Evolutionary conservation across 1,284 basidiomycete species (phyloP), one percentile per base, ranked within the genome.

Genomic region (Puccinia coronata): DNA sequence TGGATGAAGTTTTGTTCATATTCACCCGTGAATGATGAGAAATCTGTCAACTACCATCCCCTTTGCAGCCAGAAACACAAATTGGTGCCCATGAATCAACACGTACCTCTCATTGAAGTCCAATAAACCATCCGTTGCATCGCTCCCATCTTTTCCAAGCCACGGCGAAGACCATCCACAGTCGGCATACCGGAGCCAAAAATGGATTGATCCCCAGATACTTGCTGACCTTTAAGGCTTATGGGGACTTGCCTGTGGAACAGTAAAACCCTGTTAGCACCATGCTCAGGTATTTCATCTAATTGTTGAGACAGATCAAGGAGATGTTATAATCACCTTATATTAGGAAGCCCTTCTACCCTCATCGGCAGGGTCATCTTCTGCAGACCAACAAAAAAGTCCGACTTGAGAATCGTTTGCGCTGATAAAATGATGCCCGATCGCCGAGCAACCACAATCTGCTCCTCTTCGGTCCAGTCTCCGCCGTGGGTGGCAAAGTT

Each of bases 371-470:
- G 88, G 16, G 93, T 93, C 91, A 96, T 94, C 88, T 97, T 97
- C 87, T 98, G 96, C 70, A 98, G 39, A 47, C 80, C 80, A 47
- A 75, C 72, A 61, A 81, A 81, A 57, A 81, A 81, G 31, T 81
- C 80, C 14, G 93, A 96, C 88, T 99, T 99, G 85, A 99, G 89
- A 84, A 99, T 98, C 0, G 95, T 96, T 18, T 92, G 94, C 0
- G 93, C 92, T 2, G 94, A 96, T 0, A 99, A 87, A 82, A 99
- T 93, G 81, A 89, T 91, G 8, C 97, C 97, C 6, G 90, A 90
- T 72, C 97, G 91, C 84, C 92, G 93, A 36, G 91, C 89, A 20
- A 99, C 96, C 18, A 86, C 86, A 28, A 85, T 85, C 69, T 85
- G 83, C 75, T 81, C 80, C 47, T 81, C 80, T 67, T 81, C 80